Base-by-base conservation (phyloP, 129 eudicot species). In the Ambrosia trifida region DNA sequence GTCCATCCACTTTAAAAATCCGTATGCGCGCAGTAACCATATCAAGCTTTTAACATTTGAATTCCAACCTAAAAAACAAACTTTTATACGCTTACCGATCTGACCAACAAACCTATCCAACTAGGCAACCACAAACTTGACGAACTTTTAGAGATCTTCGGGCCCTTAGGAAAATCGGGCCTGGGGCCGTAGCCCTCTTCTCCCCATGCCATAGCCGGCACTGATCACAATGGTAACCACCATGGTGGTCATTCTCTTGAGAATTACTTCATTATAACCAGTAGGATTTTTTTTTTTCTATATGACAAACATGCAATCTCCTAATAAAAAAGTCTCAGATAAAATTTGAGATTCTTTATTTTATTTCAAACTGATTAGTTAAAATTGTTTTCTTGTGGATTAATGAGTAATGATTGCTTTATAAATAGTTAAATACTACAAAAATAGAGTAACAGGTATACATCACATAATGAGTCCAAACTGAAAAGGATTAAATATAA, bases 381-480 rank as follows among this genome's bases (percentile, higher is more conserved):
- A 38, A 54, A 30, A 53, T 56, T 28, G 30, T 24, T 19, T 57
- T 54, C 28, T 28, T 71, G 49, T 52, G 11, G 17, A 38, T 38
- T 35, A 14, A 40, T 41, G 3, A 72, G 17, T 17, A 19, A 24
- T 3, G 28, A 57, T 5, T 32, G 5, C 33, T 16, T 45, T 69
- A 33, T 12, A 16, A 40, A 18, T 11, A 69, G 4, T 5, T 12
- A 16, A 40, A 18, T 11, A 69, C 11, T 5, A 32, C 10, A 11
- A 24, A 16, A 33, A 35, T n/a, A 36, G 70, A 20, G 3, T 38
- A 46, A 64, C 20, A 73, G 35, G 35, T 13, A 50, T 5, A 45
- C 51, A 63, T 61, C 63, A 62, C 62, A 35, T 38, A 35, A 68
- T 14, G 69, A 68, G 33, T 45, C 70, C 70, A 46, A 68, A 69